These are phyloP conservation scores for Lathyrus aphaca DNA, from an alignment of 306 rosid genomes.

Conservation along the genomic window DNA sequence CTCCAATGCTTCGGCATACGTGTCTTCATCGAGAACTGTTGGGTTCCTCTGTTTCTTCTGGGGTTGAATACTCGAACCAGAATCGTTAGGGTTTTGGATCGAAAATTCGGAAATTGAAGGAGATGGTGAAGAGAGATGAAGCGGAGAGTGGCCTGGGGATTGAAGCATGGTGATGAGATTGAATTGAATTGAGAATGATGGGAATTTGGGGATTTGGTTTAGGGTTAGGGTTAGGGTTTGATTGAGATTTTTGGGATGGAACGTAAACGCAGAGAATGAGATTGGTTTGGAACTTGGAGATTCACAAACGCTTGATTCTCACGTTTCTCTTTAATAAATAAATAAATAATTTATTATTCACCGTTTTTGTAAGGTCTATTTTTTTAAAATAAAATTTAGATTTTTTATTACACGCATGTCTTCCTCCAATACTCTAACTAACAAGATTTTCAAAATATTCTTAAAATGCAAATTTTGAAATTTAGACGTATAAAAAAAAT, in stretches of 20 bases:
- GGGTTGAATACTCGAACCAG: conserved; percentile 20
- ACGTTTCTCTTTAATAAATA: conserved; percentile 3
- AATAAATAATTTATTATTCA: background rate
- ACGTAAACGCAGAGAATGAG: background rate
- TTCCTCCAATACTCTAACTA: too few species aligned
- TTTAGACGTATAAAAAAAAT: too few species aligned
- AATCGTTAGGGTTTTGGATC: conserved; percentile 38
- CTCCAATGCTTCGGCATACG: conserved; percentile 84
- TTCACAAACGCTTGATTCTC: background rate
- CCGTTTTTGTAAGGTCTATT: too few species aligned
- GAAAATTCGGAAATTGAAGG: conserved; percentile 50
- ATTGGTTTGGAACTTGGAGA: conserved; percentile 5
- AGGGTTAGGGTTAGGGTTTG: conserved; percentile 41
- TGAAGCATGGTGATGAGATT: conserved; percentile 59
- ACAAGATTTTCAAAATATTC: too few species aligned
- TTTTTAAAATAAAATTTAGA: too few species aligned
- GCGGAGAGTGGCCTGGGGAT: conserved; percentile 94
- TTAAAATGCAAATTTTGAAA: too few species aligned
- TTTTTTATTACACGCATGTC: too few species aligned
- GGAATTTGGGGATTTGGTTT: background rate
- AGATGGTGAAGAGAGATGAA: conserved; percentile 80
- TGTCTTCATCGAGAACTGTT: conserved; percentile 80
- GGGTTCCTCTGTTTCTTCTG: conserved; percentile 32
- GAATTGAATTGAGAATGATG: background rate
- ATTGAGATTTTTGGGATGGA: background rate